Evolutionary conservation across 1,284 basidiomycete genomes (phyloP).

Genomic region (Singerocomus rubriflavus): DNA sequence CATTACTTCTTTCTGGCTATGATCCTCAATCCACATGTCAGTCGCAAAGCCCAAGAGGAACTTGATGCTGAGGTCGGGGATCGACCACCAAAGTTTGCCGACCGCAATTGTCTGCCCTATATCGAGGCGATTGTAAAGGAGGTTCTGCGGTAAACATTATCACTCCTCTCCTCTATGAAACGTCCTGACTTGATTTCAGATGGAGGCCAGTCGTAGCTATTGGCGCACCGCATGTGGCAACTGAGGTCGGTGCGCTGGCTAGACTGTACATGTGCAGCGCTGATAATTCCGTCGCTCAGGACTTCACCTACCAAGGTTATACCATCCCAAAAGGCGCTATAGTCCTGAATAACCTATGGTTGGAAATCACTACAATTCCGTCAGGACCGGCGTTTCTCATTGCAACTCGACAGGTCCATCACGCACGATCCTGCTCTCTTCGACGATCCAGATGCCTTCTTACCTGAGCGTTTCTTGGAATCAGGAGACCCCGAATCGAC

Average conservation of each 20-base stretch:
- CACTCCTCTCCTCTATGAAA: not conserved
- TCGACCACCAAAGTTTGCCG: conserved; percentile 28
- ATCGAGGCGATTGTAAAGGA: conserved; percentile 32
- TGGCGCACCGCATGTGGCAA: conserved; percentile 8
- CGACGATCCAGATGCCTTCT: conserved; percentile 19
- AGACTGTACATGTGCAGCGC: not conserved
- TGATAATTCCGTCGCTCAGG: not conserved
- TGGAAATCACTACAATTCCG: not conserved
- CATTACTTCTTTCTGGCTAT: conserved; percentile 10
- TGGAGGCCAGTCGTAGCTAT: conserved; percentile 11
- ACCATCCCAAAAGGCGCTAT: conserved; percentile 35
- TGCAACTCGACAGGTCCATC: conserved; percentile 3
- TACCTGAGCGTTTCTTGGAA: conserved; percentile 22
- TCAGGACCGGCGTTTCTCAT: not conserved
- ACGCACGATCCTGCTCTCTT: conserved; percentile 11
- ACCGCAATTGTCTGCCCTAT: conserved; percentile 32
- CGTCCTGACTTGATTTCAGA: not conserved
- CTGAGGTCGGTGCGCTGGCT: not conserved
- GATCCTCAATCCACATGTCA: conserved; percentile 7
- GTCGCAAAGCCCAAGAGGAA: conserved; percentile 8
- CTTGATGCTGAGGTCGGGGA: conserved; percentile 15
- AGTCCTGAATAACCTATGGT: conserved; percentile 29
- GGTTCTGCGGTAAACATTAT: conserved; percentile 11
- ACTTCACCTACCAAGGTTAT: conserved; percentile 25
- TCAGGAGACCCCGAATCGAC: not conserved